These are phyloP conservation scores for Tylopilus felleus DNA, from an alignment of 768 basidiomycete genomes.

Conservation along the genomic window DNA sequence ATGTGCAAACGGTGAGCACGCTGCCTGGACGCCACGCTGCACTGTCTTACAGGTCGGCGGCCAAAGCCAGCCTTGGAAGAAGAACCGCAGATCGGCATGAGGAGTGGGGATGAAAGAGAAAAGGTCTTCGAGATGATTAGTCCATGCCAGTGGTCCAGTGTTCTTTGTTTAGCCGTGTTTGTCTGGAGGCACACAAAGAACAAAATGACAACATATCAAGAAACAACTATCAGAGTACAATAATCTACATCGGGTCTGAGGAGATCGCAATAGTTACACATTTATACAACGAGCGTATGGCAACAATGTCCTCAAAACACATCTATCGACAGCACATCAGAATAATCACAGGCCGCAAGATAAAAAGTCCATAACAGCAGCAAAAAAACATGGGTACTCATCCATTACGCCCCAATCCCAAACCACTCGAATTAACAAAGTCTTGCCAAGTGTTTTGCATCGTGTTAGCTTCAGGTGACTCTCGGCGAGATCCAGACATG, in stretches of 20 bases:
- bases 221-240: conserved; percentile 19
- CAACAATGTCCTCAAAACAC: conserved; percentile 7
- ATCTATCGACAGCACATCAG: conserved; percentile 7
- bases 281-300: conserved; percentile 9
- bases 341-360: conserved; percentile 10
- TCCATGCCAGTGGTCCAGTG: neutral
- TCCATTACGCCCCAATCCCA: conserved; percentile 16
- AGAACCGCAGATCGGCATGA: conserved; percentile 58
- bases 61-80: conserved; percentile 56
- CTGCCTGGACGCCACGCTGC: conserved; percentile 6
- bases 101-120: conserved; percentile 7
- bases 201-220: conserved; percentile 4
- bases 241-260: conserved; percentile 2
- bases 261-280: conserved; percentile 20
- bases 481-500: conserved; percentile 34
- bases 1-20: conserved; percentile 14
- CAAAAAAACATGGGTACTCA: neutral
- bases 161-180: conserved; percentile 25
- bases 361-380: neutral
- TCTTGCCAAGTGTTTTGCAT: conserved; percentile 65
- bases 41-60: conserved; percentile 31
- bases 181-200: neutral
- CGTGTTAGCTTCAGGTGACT: conserved; percentile 54
- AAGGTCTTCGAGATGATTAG: neutral
- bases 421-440: conserved; percentile 43